These are phyloP conservation scores for Yamagishiella unicocca DNA, from an alignment of 139 green algal species.

Conservation along the genomic window DNA sequence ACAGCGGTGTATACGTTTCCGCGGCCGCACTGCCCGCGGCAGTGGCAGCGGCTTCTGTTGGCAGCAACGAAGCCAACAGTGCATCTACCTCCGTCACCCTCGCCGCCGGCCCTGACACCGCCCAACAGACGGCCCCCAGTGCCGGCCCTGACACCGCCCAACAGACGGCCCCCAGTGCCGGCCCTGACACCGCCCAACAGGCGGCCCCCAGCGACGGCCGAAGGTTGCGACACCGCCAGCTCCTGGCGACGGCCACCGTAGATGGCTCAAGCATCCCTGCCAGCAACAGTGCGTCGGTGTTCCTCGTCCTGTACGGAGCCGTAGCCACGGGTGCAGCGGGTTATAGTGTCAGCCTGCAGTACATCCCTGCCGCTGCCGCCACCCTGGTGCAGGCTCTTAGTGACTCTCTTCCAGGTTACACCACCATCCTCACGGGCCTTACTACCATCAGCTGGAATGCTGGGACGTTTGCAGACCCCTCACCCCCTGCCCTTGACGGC, in stretches of 20 bases:
- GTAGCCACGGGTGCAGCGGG: background rate
- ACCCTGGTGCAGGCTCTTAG: background rate
- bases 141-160: too few species aligned
- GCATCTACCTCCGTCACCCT: too few species aligned
- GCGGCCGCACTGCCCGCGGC: background rate
- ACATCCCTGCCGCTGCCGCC: background rate
- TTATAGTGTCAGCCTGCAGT: background rate
- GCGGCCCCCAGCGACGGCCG: background rate
- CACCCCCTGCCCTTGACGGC: background rate
- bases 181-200: background rate
- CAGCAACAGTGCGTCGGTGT: too few species aligned
- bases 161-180: too few species aligned
- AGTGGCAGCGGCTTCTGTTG: background rate
- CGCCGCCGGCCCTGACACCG: background rate
- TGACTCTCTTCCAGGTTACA: background rate
- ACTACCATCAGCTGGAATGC: background rate
- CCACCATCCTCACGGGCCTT: background rate
- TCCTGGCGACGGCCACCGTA: too few species aligned
- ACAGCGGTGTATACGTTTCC: slow-evolving; percentile 11
- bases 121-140: background rate
- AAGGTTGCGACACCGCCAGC: background rate
- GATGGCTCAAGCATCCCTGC: too few species aligned
- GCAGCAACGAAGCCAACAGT: too few species aligned
- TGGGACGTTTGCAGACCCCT: background rate
- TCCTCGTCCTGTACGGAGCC: background rate